Percentiles rank a stretch among this genome's conserved stretches.
Evolutionary conservation across 805 yeast genomes (phyloP).

Genomic region (Kluyveromyces starmeri): DNA sequence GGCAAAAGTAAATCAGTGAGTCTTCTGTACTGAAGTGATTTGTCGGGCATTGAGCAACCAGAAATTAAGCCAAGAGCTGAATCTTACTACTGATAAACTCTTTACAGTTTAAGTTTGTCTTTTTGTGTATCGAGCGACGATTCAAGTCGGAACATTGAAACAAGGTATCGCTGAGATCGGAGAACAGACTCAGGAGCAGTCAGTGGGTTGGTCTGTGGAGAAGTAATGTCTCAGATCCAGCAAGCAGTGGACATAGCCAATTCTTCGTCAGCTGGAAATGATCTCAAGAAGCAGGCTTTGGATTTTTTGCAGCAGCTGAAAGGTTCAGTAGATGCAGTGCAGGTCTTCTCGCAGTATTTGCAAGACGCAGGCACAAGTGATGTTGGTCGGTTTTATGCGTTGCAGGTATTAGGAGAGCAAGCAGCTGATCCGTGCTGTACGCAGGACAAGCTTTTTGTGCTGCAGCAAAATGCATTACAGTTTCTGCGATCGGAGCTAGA

Average conservation of each 20-base stretch:
- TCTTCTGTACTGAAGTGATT: no score
- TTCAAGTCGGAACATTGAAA: no score
- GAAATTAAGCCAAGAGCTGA: no score
- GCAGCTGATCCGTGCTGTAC: conserved; percentile 9
- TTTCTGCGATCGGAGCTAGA: conserved; percentile 18
- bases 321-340: conserved; percentile 19
- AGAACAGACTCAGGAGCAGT: no score
- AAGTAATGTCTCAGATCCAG: conserved; percentile 48
- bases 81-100: no score
- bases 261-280: conserved; percentile 54
- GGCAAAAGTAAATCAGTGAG: no score
- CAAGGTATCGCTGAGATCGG: no score
- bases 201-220: no score
- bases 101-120: no score
- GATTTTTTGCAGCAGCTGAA: conserved; percentile 25
- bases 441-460: conserved; percentile 11
- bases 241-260: conserved; percentile 84
- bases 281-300: conserved; percentile 48
- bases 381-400: conserved; percentile 26
- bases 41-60: no score
- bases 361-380: conserved; percentile 20
- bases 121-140: no score
- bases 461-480: conserved; percentile 19
- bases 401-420: conserved; percentile 25
- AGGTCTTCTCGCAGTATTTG: conserved; percentile 20